phyloP scores from a whole-genome alignment of 192 early-diverging fungal genomes.

The Linnemannia elongata region DNA sequence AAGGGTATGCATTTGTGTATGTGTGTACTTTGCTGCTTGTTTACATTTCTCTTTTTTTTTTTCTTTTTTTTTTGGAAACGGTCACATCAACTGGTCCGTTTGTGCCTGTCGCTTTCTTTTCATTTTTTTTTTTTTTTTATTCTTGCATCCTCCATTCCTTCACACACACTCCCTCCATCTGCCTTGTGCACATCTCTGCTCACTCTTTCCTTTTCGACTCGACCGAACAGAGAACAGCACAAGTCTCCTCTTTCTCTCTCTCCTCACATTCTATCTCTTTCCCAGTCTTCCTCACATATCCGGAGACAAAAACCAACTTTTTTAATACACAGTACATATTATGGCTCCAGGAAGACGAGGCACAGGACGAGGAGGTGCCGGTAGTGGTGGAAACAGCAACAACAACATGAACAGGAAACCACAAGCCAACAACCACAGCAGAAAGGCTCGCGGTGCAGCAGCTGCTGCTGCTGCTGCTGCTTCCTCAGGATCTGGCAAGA shows the following conservation, averaged over 20 bases:
- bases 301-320: neutral
- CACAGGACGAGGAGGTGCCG: slow-evolving; percentile 25
- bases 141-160: neutral
- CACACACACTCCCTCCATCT: neutral
- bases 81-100: neutral
- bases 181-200: neutral
- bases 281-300: neutral
- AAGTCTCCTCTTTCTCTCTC: neutral
- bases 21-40: slow-evolving; percentile 9
- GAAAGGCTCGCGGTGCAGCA: slow-evolving; percentile 35
- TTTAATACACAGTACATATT: neutral
- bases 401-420: slow-evolving; percentile 23
- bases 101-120: slow-evolving; percentile 3
- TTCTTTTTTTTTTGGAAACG: neutral
- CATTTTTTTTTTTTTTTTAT: neutral
- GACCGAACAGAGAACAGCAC: slow-evolving; percentile 4
- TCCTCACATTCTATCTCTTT: neutral
- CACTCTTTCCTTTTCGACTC: neutral
- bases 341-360: slow-evolving; percentile 55
- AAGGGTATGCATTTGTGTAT: neutral
- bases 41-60: slow-evolving; percentile 22
- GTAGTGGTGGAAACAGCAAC: slow-evolving; percentile 1
- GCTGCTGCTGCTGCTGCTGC: slow-evolving; percentile 25
- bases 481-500: neutral
- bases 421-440: slow-evolving; percentile 47